Percentiles rank a stretch among this genome's conserved stretches.
Evolutionary conservation across 345 rosid genomes (phyloP).

Genomic region (Reutealis trisperma): DNA sequence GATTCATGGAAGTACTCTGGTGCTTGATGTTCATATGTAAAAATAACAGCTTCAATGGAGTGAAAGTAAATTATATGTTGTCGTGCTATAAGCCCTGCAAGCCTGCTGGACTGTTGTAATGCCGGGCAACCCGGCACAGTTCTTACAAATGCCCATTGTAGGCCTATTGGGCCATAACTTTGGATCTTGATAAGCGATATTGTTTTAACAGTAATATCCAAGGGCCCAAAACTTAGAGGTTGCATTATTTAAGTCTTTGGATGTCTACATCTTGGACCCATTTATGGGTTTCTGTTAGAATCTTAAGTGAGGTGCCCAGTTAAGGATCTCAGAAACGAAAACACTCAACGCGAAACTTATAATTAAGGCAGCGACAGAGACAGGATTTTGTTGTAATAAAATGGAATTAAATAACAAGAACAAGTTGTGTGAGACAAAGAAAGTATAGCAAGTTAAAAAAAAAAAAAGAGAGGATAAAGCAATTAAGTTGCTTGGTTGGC

Average conservation of each 20-base stretch:
- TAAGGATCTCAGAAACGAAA: too few species aligned
- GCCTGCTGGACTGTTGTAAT: background rate
- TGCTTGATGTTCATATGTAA: background rate
- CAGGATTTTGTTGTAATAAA: too few species aligned
- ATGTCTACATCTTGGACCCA: background rate
- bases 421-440: background rate
- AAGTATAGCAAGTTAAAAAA: background rate
- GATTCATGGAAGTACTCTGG: background rate
- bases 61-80: too few species aligned
- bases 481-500: background rate
- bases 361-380: background rate
- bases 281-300: too few species aligned
- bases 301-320: background rate
- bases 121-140: background rate
- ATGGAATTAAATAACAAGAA: background rate
- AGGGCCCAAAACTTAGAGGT: background rate
- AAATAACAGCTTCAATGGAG: background rate
- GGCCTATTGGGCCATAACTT: too few species aligned
- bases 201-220: background rate
- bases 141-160: too few species aligned
- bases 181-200: background rate
- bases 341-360: background rate
- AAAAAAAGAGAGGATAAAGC: background rate
- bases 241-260: background rate
- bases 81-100: background rate